A percentile compares a stretch with the other conserved stretches of the same genome.
Conservation (phyloP, 805 yeast species). For the Suhomyces pyralidae region DNA sequence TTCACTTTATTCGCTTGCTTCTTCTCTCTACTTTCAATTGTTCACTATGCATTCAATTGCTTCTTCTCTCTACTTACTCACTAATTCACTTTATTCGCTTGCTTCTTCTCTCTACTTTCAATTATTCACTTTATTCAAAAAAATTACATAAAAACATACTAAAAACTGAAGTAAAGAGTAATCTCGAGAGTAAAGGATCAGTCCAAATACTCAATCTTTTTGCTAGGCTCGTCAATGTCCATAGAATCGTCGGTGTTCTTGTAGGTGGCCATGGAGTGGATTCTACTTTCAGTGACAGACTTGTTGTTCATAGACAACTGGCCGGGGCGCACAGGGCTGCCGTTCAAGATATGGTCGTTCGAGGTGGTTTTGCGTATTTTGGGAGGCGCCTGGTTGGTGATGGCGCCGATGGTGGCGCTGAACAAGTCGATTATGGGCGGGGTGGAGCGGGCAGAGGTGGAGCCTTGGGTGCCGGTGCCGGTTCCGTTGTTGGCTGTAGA, state of each 20-base stretch:
- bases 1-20: too few species aligned
- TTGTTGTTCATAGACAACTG: slow-evolving; percentile 27
- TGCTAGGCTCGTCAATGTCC: slow-evolving; percentile 18
- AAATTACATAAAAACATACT: too few species aligned
- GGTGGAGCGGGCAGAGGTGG: slow-evolving; percentile 13
- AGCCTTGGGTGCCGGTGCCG: slow-evolving; percentile 9
- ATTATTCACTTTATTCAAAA: too few species aligned
- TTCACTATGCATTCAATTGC: too few species aligned
- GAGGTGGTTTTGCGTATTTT: slow-evolving; percentile 26
- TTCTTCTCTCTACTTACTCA: too few species aligned
- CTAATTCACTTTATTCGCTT: too few species aligned
- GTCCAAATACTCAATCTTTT: slow-evolving; percentile 13
- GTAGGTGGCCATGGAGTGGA: slow-evolving; percentile 10
- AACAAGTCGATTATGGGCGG: slow-evolving; percentile 13
- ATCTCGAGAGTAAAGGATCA: neutral
- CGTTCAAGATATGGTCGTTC: slow-evolving; percentile 19
- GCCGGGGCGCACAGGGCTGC: slow-evolving; percentile 24
- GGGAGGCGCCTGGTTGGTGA: slow-evolving; percentile 13
- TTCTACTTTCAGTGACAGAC: slow-evolving; percentile 35
- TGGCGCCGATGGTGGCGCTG: slow-evolving; percentile 5
- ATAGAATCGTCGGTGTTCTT: slow-evolving; percentile 11
- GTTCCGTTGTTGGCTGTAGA: slow-evolving; percentile 6
- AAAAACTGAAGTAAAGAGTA: neutral
- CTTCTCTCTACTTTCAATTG: too few species aligned
- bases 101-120: too few species aligned